Base-by-base conservation (phyloP, 2,329 filamentous ascomycete species). In the Neofusicoccum parvum region DNA sequence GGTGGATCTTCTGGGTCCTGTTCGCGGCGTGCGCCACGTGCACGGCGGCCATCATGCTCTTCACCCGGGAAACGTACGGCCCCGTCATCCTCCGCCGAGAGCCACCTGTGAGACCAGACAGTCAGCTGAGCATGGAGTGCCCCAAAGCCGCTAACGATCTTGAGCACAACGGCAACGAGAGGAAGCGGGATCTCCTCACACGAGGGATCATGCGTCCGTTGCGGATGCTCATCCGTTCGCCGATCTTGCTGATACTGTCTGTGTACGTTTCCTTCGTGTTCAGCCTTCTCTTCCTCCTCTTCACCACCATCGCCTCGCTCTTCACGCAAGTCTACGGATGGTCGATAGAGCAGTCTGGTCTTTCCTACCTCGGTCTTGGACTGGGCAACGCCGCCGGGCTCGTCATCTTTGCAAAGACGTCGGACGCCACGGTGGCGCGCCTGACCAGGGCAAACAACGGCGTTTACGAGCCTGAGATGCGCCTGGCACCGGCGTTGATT, bases 41-140 rank as follows among this genome's bases (percentile, higher is more conserved):
- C 14, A 73, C 72, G 0, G 45, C 34, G 17, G 69, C 72, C 6
- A 70, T 77, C 3, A 68, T 83, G 59, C 65, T 82, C 43, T 72
- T 80, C 67, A 73, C 80, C 69, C 70, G 73, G 12, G 84, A 86
- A 68, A 83, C 82, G 0, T 85, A 85, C 69, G 79, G 78, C 3
- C 76, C 79, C 0, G 71, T 80, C 6, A 71, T 87, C 1, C 72
- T 27, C 80, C 27, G 27, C 27, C 27, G 27, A 32, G 27, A 32
- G 27, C 27, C 27, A 1, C 27, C 27, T 7, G 27, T 32, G 27
- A 32, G 27, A 32, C 27, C 27, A 32, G 27, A 32, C 27, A 32
- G 27, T 32, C 27, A 32, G 27, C 27, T 32, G 27, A 32, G 27
- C 27, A 5, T 32, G 7, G 27, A 32, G 6, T 32, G 27, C 27